A percentile compares a stretch with the other conserved stretches of the same genome.
Conservation (phyloP, 2,329 filamentous ascomycete species). For the Chlorencoelia australis region DNA sequence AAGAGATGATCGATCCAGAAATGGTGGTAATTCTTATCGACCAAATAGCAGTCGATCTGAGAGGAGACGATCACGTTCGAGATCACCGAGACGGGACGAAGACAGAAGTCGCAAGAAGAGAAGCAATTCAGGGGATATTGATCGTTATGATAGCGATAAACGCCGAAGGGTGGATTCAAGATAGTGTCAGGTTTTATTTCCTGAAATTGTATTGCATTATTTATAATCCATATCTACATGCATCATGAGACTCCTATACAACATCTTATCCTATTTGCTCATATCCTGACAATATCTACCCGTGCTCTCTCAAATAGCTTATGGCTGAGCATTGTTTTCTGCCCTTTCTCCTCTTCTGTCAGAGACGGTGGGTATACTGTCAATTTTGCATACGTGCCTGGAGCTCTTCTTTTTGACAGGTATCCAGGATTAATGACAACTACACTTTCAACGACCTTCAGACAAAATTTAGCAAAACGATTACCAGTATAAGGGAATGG, state of each 20-base stretch:
- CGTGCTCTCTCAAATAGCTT: slow-evolving; percentile 72
- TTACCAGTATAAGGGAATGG: neutral
- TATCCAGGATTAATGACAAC: slow-evolving; percentile 84
- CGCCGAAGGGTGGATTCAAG: slow-evolving; percentile 43
- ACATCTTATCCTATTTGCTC: no score
- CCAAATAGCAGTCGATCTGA: slow-evolving; percentile 21
- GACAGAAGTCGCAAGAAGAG: slow-evolving; percentile 43
- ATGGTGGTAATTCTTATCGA: slow-evolving; percentile 22
- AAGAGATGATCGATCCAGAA: slow-evolving; percentile 27
- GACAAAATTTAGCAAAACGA: neutral
- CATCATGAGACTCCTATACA: no score
- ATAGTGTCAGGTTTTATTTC: slow-evolving; percentile 11
- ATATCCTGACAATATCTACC: slow-evolving; percentile 80
- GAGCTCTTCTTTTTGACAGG: slow-evolving; percentile 71
- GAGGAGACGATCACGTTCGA: slow-evolving; percentile 40
- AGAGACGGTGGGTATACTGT: slow-evolving; percentile 57
- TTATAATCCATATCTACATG: no score
- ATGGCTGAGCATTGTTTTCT: slow-evolving; percentile 54
- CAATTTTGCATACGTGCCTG: slow-evolving; percentile 80
- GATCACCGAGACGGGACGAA: slow-evolving; percentile 41
- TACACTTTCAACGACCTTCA: slow-evolving; percentile 79
- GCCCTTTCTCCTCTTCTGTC: slow-evolving; percentile 45
- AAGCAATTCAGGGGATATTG: slow-evolving; percentile 43
- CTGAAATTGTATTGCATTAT: slow-evolving; percentile 6
- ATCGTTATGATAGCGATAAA: slow-evolving; percentile 49